Evolutionary conservation across 2,329 filamentous ascomycete genomes (phyloP).

Genomic region (Trichoderma atroviride): DNA sequence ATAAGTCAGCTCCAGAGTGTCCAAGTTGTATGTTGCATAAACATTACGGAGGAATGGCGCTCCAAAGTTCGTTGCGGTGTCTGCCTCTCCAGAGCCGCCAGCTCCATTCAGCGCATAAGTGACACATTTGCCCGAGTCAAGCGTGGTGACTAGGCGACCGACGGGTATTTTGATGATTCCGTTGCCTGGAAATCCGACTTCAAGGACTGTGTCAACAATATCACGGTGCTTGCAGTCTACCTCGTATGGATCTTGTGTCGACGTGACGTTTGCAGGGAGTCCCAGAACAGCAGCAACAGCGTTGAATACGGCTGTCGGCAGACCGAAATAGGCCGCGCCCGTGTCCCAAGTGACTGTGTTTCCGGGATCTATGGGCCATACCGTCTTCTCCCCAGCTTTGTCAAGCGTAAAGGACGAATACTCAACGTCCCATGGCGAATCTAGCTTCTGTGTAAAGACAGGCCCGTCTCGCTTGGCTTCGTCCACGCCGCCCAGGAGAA

Average conservation of each 20-base stretch:
- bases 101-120: neutral
- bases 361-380: neutral
- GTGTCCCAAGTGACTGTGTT: conserved; percentile 4
- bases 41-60: conserved; percentile 2
- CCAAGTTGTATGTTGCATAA: conserved; percentile 16
- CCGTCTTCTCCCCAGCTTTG: neutral
- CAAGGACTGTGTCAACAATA: neutral
- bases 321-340: neutral
- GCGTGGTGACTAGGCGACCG: neutral
- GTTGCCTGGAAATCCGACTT: conserved; percentile 5
- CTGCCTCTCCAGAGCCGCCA: neutral
- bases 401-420: conserved; percentile 7
- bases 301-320: neutral
- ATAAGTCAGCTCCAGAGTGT: neutral
- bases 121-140: conserved; percentile 2
- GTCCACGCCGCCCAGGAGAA: conserved; percentile 10
- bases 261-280: neutral
- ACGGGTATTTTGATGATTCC: conserved; percentile 5
- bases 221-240: conserved; percentile 17
- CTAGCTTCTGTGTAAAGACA: neutral
- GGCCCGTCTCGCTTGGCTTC: neutral
- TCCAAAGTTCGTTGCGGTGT: neutral
- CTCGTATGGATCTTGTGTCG: conserved; percentile 1
- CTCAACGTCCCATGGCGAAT: conserved; percentile 1
- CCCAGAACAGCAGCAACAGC: neutral